Evolutionary conservation across 257 asterid species (phyloP).

Genomic region (Rauvolfia tetraphylla): DNA sequence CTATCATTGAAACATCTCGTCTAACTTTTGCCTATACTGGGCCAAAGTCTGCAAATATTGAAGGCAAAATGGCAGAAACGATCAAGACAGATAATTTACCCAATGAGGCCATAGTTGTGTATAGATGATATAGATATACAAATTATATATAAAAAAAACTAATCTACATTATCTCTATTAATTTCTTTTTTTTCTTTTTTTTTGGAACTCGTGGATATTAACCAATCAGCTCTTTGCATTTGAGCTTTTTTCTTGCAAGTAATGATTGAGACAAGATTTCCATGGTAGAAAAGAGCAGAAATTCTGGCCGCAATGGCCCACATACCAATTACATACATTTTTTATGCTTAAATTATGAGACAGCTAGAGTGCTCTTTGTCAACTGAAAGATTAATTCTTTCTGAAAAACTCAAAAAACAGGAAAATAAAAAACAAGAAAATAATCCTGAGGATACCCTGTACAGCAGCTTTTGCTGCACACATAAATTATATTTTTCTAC

Average conservation of each 20-base stretch:
- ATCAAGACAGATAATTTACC: not conserved
- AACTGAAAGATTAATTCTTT: not conserved
- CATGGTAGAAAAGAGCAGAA: not conserved
- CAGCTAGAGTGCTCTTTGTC: not conserved
- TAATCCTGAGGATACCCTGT: not conserved
- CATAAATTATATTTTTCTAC: not conserved
- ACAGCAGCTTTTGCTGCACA: not conserved
- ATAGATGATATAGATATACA: not conserved
- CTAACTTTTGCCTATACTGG: slow-evolving; percentile 80
- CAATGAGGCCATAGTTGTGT: not conserved
- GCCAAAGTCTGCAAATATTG: slow-evolving; percentile 69
- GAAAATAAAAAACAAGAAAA: not conserved
- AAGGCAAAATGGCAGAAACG: slow-evolving; percentile 5
- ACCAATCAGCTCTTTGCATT: not conserved
- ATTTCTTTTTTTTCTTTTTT: not conserved
- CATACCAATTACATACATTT: not conserved
- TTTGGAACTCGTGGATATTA: not conserved
- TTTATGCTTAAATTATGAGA: not conserved
- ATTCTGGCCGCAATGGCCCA: not conserved
- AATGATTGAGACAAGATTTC: not conserved
- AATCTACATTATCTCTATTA: not conserved
- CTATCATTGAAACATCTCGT: slow-evolving; percentile 50
- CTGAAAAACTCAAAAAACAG: not conserved
- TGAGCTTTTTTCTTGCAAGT: not conserved
- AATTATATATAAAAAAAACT: not conserved